Base-by-base conservation (phyloP, 1,284 basidiomycete species). In the Peniophora sp. region DNA sequence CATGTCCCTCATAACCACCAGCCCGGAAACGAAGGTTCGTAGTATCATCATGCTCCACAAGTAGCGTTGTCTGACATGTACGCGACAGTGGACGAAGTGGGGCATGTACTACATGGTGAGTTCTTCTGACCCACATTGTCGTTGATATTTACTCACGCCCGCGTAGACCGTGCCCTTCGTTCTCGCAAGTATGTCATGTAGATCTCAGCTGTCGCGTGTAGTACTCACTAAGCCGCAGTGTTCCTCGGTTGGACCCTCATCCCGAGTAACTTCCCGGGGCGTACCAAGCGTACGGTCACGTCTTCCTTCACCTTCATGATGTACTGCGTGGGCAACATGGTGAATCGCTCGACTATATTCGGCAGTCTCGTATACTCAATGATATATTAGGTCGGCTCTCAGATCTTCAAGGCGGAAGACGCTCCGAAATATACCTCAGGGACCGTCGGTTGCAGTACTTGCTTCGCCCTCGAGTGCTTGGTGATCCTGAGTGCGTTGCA, bases 221-320 rank as follows among this genome's bases (percentile, higher is more conserved):
- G 12, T 32, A 32, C 27, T 32, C 27, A 32, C 12, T 5, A 12
- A 5, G 12, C 5, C 12, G 6, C 12, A 32, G 27, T 52, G 20
- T 56, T 54, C 48, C 46, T 56, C 42, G 51, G 49, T 20, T 56
- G 51, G 51, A 54, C 53, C 14, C 51, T 54, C 10, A 51, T 56
- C 37, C 52, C 57, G 3, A 53, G 51, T 9, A 58, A 58, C 36
- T 27, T 54, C 12, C 50, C 57, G 12, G 57, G 57, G 8, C 51
- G 57, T 23, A 58, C 57, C 10, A 58, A 58, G 47, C 47, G 52
- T 15, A 58, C 57, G 2, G 41, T 58, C 39, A 58, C 53, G n/a
- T 56, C 55, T 10, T 58, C 57, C 3, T 51, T 51, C 48, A 56
- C 49, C 32, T 58, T 58, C 36, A 34, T 58, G 18, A 49, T 51